phyloP scores from a whole-genome alignment of 1,284 basidiomycete species.

The Ganoderma resinaceum region DNA sequence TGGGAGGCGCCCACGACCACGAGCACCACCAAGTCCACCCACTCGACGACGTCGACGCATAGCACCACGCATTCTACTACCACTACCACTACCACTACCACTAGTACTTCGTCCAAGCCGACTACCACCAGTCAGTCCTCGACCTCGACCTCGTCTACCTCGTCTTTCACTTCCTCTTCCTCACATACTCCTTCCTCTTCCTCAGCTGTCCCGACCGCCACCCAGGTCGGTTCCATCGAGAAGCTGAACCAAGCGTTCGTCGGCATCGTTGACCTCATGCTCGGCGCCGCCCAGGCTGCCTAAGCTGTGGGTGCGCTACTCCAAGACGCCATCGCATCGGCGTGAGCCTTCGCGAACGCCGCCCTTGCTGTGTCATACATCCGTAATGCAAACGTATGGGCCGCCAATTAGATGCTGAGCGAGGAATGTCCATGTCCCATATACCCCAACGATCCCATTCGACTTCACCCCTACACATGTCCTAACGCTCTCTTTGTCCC shows the following conservation, averaged over 20 bases:
- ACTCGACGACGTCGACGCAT: constrained; percentile 37
- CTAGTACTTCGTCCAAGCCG: constrained; percentile 29
- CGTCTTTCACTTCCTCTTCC: constrained; percentile 35
- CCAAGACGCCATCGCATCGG: not conserved
- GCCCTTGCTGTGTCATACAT: not conserved
- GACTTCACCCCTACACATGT: not conserved
- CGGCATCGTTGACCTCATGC: constrained; percentile 44
- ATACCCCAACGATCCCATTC: not conserved
- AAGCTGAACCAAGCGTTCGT: constrained; percentile 47
- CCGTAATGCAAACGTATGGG: constrained; percentile 1
- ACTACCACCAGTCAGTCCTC: constrained; percentile 34
- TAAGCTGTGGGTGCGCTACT: not conserved
- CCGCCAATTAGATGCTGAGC: not conserved
- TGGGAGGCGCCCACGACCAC: constrained; percentile 22
- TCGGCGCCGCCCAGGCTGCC: constrained; percentile 34
- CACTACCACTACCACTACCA: constrained; percentile 25
- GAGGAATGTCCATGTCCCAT: constrained; percentile 3
- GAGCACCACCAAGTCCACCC: constrained; percentile 31
- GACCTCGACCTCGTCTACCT: constrained; percentile 26
- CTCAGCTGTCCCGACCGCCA: constrained; percentile 39
- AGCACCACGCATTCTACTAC: constrained; percentile 17
- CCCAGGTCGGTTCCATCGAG: constrained; percentile 42
- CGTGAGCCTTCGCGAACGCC: constrained; percentile 1
- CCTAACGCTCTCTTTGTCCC: not conserved
- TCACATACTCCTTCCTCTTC: constrained; percentile 34